Evolutionary conservation across 1,284 basidiomycete genomes (phyloP), one percentile per base, ranked within the genome.

Genomic region (Ganoderma meredithae): DNA sequence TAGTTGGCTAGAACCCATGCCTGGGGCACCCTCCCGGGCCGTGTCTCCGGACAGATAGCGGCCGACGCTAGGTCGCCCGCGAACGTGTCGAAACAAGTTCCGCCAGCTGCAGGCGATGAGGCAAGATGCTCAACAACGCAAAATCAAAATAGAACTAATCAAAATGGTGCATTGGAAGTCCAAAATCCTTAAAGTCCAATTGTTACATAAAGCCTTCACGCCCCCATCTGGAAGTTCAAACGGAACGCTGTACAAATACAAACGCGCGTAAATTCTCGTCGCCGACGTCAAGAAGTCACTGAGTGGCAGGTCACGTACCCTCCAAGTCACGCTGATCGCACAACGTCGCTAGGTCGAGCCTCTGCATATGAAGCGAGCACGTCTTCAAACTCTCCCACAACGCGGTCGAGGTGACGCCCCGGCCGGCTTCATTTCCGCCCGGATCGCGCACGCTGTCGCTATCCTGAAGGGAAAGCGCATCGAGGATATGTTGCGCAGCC

Each of bases 351-450:
- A 95, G 80, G 77, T 96, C 93, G 2, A 86, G 79, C 63, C 92
- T 82, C 71, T 91, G 88, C 82, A 95, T 84, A 76, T 95, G 90
- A 74, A 95, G 76, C 76, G 92, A 94, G 60, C 91, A 89, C 63
- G 90, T 94, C 79, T 90, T 90, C 73, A 97, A 80, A 74, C 91
- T 94, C 60, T 94, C 93, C 96, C 96, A 97, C 44, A 98, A 81
- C 4, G 92, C 85, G 39, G 84, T 84, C 27, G 91, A 91, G 3
- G 90, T 92, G 47, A 96, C 88, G 15, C 92, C 94, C 59, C 90
- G 88, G 53, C 81, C 82, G 65, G 87, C 84, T 60, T 86, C 84
- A 63, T 79, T 74, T 5, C 81, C 84, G 59, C 75, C 78, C 47
- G 76, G 75, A 69, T 90, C 89, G 53, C 78, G 79, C 64, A 89